Evolutionary conservation across 2,329 filamentous ascomycete species (phyloP).

Genomic region (Colletotrichum spinosum): DNA sequence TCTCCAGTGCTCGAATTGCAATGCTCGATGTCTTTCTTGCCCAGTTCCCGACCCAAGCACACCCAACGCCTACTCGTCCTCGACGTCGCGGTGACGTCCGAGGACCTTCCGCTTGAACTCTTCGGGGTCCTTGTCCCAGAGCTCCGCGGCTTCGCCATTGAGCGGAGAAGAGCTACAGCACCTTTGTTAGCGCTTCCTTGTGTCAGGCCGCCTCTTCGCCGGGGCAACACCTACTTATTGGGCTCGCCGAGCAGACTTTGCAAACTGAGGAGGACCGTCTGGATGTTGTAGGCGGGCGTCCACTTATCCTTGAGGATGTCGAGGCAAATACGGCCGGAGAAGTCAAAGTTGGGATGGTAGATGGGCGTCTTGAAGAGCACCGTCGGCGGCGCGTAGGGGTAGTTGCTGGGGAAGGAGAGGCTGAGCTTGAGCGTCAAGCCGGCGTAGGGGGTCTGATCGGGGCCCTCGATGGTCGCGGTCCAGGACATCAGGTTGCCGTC

Average conservation of each 20-base stretch:
- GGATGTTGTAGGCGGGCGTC: slow-evolving; percentile 97
- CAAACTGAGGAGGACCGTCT: slow-evolving; percentile 90
- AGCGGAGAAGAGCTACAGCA: slow-evolving; percentile 82
- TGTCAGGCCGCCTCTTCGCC: not conserved
- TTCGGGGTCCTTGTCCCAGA: slow-evolving; percentile 90
- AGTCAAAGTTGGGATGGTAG: slow-evolving; percentile 99
- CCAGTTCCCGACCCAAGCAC: not conserved
- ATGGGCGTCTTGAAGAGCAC: slow-evolving; percentile 99
- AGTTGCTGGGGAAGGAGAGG: slow-evolving; percentile 91
- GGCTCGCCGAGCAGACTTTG: slow-evolving; percentile 96
- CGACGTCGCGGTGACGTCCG: slow-evolving; percentile 71
- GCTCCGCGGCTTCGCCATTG: slow-evolving; percentile 94
- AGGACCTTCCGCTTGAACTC: slow-evolving; percentile 87
- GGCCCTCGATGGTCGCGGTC: slow-evolving; percentile 94
- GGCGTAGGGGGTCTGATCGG: slow-evolving; percentile 90
- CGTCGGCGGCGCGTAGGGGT: slow-evolving; percentile 90
- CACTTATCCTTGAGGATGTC: slow-evolving; percentile 99
- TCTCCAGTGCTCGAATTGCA: slow-evolving; percentile 47
- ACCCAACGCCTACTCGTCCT: slow-evolving; percentile 64
- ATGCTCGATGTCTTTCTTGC: slow-evolving; percentile 22
- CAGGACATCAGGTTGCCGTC: slow-evolving; percentile 92
- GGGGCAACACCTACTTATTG: slow-evolving; percentile 81
- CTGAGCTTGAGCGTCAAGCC: slow-evolving; percentile 91
- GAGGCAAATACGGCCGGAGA: slow-evolving; percentile 94
- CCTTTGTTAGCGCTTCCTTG: slow-evolving; percentile 36